Conservation (phyloP, 441 rosid genomes). For the Erysimum pusillum region DNA sequence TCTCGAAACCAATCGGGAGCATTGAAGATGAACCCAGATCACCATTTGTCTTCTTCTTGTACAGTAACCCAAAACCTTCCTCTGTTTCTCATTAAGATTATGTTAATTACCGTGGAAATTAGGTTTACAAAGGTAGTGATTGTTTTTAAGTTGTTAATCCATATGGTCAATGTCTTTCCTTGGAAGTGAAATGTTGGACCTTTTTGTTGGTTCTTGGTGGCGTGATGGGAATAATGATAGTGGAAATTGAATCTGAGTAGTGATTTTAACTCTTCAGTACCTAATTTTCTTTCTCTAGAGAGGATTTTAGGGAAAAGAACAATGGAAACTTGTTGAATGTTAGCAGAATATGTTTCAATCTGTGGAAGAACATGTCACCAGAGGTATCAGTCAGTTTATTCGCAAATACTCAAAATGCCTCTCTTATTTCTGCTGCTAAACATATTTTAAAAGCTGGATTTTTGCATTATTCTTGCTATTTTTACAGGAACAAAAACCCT, state of each 20-base stretch:
- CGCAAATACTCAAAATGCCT: background rate
- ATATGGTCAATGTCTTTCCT: constrained; percentile 1
- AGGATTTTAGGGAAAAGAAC: constrained; percentile 48
- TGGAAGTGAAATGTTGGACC: background rate
- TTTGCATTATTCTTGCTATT: background rate
- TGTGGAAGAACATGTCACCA: constrained; percentile 70
- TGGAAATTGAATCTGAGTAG: constrained; percentile 1
- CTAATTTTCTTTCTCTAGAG: constrained; percentile 49
- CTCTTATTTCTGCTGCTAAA: background rate
- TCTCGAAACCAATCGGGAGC: constrained; percentile 28
- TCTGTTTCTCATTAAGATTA: background rate
- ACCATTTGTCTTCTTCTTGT: constrained; percentile 77
- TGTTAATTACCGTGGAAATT: too few relatives aligned
- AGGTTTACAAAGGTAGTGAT: background rate
- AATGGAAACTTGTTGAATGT: constrained; percentile 45
- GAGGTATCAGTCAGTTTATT: constrained; percentile 53
- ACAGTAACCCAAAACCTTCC: constrained; percentile 40
- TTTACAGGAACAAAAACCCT: constrained; percentile 63
- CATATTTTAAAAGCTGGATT: background rate
- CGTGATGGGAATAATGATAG: constrained; percentile 3
- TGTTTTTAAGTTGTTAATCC: background rate
- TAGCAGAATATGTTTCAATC: constrained; percentile 59
- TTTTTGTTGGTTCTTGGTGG: constrained; percentile 17
- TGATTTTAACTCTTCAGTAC: constrained; percentile 2
- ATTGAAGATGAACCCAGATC: constrained; percentile 69